Evolutionary conservation across 306 rosid genomes (phyloP).

Genomic region (Vigna nakashimae): DNA sequence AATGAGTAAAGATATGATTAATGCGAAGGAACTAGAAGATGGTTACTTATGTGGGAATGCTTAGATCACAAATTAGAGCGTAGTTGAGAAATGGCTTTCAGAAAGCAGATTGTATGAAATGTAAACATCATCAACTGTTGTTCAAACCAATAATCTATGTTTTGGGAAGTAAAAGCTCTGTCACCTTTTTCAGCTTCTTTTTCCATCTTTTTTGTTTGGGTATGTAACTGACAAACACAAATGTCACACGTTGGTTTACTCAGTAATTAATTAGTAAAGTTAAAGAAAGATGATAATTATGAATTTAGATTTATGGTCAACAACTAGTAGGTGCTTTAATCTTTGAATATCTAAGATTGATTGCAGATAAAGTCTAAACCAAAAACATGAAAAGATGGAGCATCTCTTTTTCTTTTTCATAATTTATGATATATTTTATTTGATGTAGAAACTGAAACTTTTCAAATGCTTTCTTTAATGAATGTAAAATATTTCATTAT

Average conservation of each 20-base stretch:
- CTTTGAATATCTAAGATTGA: neutral
- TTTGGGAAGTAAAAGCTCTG: slow-evolving; percentile 45
- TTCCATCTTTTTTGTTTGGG: neutral
- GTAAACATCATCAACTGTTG: slow-evolving; percentile 47
- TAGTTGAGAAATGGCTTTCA: slow-evolving; percentile 79
- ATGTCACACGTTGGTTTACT: slow-evolving; percentile 15
- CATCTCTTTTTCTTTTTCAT: neutral
- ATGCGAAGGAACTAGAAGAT: neutral
- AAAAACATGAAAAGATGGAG: slow-evolving; percentile 2
- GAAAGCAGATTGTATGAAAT: slow-evolving; percentile 41
- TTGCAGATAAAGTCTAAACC: slow-evolving; percentile 3
- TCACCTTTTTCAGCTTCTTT: slow-evolving; percentile 7
- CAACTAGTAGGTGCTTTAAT: slow-evolving; percentile 38
- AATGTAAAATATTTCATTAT: too few relatives aligned
- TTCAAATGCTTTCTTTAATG: too few relatives aligned
- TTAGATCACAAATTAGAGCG: slow-evolving; percentile 44
- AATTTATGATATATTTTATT: neutral
- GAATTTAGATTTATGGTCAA: slow-evolving; percentile 46
- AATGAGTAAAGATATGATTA: neutral
- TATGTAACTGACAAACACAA: slow-evolving; percentile 22
- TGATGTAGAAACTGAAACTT: too few relatives aligned
- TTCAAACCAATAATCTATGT: slow-evolving; percentile 58
- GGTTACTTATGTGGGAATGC: slow-evolving; percentile 40
- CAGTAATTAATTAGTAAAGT: slow-evolving; percentile 29
- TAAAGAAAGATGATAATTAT: slow-evolving; percentile 2